Evolutionary conservation across 768 basidiomycete genomes (phyloP), one percentile per base, ranked within the genome.

Genomic region (Lanmaoa pseudosensibilis): DNA sequence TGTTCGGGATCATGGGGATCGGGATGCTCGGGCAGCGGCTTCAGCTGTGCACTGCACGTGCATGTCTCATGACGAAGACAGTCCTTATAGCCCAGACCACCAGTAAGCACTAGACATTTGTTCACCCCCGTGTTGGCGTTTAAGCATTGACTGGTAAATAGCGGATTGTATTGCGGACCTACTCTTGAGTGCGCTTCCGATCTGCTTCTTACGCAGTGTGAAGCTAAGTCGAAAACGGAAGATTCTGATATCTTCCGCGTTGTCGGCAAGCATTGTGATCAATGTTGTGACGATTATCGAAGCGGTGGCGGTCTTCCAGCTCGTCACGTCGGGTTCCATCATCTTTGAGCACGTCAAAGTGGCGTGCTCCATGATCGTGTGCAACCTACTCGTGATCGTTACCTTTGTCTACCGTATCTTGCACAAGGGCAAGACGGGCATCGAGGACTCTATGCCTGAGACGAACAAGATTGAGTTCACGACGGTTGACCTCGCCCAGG

Each of bases 251-350:
- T n/a, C 41, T 25, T 65, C 61, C 4, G 50, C 54, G 5, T 61
- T 70, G 30, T 67, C 59, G 6, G 68, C 67, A 21, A 63, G 52
- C 45, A 55, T 65, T 34, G 27, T 65, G 45, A 62, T 71, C 44
- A 62, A 49, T 18, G 5, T 57, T 5, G 45, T 69, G 34, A 69
- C 65, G 15, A 25, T 71, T 18, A 19, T 49, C 64, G 30, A 66
- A 6, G 27, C 6, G 27, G 27, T 27, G 27, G 27, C 27, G 27
- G 27, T 27, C 27, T 27, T 27, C 27, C 27, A 6, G 27, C 27
- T 27, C 27, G 5, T 27, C 27, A 27, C 27, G 27, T 27, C 27
- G 4, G 27, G 27, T 27, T 27, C 27, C 4, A 27, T 27, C 27
- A 27, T 27, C 27, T 27, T 27, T 6, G 27, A 27, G 27, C 27